Evolutionary conservation across 2,329 filamentous ascomycete genomes (phyloP).

Genomic region (Apiospora saccharicola): DNA sequence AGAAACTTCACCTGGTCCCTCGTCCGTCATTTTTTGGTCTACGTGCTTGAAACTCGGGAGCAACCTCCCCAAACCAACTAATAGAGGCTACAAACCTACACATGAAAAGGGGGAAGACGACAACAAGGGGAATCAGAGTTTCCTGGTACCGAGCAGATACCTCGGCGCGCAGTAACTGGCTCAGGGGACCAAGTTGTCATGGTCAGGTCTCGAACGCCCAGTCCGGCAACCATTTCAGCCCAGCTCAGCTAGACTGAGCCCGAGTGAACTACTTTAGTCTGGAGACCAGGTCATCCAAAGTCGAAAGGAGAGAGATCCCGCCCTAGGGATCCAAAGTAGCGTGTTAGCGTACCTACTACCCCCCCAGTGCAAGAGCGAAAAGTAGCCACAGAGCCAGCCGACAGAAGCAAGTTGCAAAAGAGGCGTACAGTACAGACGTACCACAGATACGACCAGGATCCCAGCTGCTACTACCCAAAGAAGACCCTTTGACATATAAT

Average conservation of each 20-base stretch:
- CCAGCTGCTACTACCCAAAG: slow-evolving; percentile 36
- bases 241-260: slow-evolving; percentile 28
- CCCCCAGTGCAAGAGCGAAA: slow-evolving; percentile 5
- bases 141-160: slow-evolving; percentile 1
- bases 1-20: slow-evolving; percentile 12
- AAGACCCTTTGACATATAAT: slow-evolving; percentile 41
- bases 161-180: neutral
- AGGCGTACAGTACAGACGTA: neutral
- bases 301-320: slow-evolving; percentile 27
- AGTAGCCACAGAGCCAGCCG: slow-evolving; percentile 24
- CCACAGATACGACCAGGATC: slow-evolving; percentile 25
- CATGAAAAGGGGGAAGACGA: slow-evolving; percentile 11
- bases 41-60: slow-evolving; percentile 21
- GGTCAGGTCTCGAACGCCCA: slow-evolving; percentile 28
- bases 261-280: slow-evolving; percentile 25
- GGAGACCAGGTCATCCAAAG: slow-evolving; percentile 25
- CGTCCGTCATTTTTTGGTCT: slow-evolving; percentile 2
- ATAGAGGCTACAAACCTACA: slow-evolving; percentile 14
- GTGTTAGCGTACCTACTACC: slow-evolving; percentile 17
- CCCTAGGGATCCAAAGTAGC: slow-evolving; percentile 25
- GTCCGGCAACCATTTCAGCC: slow-evolving; percentile 29
- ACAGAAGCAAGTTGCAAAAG: slow-evolving; percentile 28
- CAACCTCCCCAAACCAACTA: slow-evolving; percentile 15
- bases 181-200: slow-evolving; percentile 26
- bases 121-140: slow-evolving; percentile 25